phyloP scores from a whole-genome alignment of 441 rosid species.

The Flueggea neowawraea region DNA sequence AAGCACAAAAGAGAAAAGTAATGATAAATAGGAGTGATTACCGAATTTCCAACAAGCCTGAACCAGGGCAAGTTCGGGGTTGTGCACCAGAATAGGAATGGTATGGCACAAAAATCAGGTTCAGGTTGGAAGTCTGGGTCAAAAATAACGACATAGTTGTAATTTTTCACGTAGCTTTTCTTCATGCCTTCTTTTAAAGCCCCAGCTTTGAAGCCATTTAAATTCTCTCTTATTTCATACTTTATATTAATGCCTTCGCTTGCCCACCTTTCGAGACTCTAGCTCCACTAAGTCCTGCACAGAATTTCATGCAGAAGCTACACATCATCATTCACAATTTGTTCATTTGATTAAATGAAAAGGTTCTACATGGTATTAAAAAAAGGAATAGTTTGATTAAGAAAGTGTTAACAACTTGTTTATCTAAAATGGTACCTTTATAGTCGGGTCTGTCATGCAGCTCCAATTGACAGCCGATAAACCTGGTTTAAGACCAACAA shows the following conservation, averaged over 20 bases:
- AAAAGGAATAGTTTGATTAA: too few relatives aligned
- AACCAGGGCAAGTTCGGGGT: conserved; percentile 27
- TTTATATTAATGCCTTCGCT: conserved; percentile 91
- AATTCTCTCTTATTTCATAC: conserved; percentile 74
- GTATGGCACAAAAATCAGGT: conserved; percentile 77
- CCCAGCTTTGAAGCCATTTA: conserved; percentile 94
- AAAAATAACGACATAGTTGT: conserved; percentile 84
- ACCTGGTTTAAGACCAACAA: conserved; percentile 37
- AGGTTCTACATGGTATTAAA: too few relatives aligned
- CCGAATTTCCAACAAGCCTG: conserved; percentile 68
- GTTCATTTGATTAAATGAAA: too few relatives aligned
- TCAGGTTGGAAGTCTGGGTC: conserved; percentile 97
- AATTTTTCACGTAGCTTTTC: conserved; percentile 68
- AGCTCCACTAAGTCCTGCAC: conserved; percentile 72
- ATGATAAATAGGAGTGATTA: conserved; percentile 19
- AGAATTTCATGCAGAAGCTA: neutral
- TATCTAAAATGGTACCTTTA: conserved; percentile 45
- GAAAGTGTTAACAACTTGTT: too few relatives aligned
- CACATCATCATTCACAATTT: too few relatives aligned
- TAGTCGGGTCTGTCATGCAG: conserved; percentile 87
- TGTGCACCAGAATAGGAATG: conserved; percentile 71
- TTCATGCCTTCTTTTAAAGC: conserved; percentile 95
- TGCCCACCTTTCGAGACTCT: conserved; percentile 91
- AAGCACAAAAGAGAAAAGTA: neutral
- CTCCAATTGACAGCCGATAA: conserved; percentile 89